A percentile compares a stretch with the other conserved stretches of the same genome.
Conservation (phyloP, 805 yeast genomes). For the Soucietia sequanensis region DNA sequence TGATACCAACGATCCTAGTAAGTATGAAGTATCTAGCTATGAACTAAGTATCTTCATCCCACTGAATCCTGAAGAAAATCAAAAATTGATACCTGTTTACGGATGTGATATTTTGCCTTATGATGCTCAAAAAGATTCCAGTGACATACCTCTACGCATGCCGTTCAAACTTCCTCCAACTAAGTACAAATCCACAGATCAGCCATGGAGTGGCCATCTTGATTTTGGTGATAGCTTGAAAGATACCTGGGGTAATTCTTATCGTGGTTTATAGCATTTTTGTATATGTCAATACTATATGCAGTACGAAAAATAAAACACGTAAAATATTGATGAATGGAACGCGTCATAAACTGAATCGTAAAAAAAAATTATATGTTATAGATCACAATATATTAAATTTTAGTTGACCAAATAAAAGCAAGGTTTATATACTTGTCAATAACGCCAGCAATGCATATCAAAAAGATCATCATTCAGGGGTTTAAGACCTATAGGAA, state of each 20-base stretch:
- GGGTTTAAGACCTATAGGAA: slow-evolving; percentile 94
- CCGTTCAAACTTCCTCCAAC: slow-evolving; percentile 56
- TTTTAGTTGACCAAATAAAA: no score
- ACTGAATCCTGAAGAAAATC: slow-evolving; percentile 12
- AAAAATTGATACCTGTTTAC: slow-evolving; percentile 43
- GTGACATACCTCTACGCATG: slow-evolving; percentile 39
- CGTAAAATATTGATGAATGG: no score
- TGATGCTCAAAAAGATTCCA: slow-evolving; percentile 4
- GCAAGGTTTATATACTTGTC: no score
- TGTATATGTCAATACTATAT: no score
- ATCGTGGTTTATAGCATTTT: slow-evolving; percentile 5
- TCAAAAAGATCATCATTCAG: slow-evolving; percentile 66
- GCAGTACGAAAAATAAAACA: no score
- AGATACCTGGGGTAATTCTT: slow-evolving; percentile 24
- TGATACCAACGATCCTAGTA: slow-evolving; percentile 12
- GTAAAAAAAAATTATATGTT: no score
- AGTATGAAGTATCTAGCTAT: slow-evolving; percentile 33
- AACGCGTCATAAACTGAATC: no score
- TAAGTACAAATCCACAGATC: slow-evolving; percentile 37
- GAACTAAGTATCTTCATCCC: slow-evolving; percentile 37
- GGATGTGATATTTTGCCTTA: slow-evolving; percentile 29
- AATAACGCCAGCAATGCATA: slow-evolving; percentile 31
- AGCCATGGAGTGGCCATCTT: slow-evolving; percentile 46
- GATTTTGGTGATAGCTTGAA: slow-evolving; percentile 17
- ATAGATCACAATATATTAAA: no score